These are phyloP conservation scores for Aphanomyces invadans DNA, from an alignment of 352 stramenopile genomes.

Conservation along the genomic window DNA sequence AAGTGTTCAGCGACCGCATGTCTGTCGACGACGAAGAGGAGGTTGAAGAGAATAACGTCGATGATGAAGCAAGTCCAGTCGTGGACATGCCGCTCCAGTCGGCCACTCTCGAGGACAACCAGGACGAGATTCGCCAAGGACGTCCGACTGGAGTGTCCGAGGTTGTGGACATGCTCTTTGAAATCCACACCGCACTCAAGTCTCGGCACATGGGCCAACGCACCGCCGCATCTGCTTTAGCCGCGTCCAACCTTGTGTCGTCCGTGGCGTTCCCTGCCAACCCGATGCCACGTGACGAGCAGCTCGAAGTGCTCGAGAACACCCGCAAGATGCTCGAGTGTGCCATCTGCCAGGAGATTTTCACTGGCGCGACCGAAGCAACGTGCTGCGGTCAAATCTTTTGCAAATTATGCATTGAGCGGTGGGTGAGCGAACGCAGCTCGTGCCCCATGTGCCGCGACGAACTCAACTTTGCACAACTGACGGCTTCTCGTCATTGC, in stretches of 20 bases:
- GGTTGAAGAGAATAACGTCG: slow-evolving; percentile 20
- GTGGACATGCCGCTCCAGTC: background rate
- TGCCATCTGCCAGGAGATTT: slow-evolving; percentile 78
- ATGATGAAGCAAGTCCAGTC: slow-evolving; percentile 27
- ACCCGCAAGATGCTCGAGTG: slow-evolving; percentile 82
- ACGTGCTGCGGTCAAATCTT: slow-evolving; percentile 82
- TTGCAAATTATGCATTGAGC: slow-evolving; percentile 76
- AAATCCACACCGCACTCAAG: slow-evolving; percentile 78
- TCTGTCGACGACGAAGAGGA: slow-evolving; percentile 26
- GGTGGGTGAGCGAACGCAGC: slow-evolving; percentile 70
- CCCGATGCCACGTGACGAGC: slow-evolving; percentile 60
- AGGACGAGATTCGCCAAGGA: slow-evolving; percentile 27
- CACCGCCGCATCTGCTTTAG: slow-evolving; percentile 63
- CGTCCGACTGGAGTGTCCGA: slow-evolving; percentile 40
- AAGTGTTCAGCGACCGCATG: slow-evolving; percentile 19
- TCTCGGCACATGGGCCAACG: slow-evolving; percentile 62
- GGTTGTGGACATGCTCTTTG: slow-evolving; percentile 79
- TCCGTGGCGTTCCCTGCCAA: slow-evolving; percentile 47
- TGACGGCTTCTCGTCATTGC: slow-evolving; percentile 54
- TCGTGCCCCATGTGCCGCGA: slow-evolving; percentile 80
- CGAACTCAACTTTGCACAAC: slow-evolving; percentile 54
- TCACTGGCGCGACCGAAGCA: slow-evolving; percentile 59
- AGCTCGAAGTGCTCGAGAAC: slow-evolving; percentile 71
- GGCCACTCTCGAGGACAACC: slow-evolving; percentile 17
- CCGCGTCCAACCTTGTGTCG: slow-evolving; percentile 68